A percentile compares a stretch with the other conserved stretches of the same genome.
These are phyloP conservation scores for Backusella psychrophila DNA, from an alignment of 192 early-diverging fungal genomes.

Conservation along the genomic window DNA sequence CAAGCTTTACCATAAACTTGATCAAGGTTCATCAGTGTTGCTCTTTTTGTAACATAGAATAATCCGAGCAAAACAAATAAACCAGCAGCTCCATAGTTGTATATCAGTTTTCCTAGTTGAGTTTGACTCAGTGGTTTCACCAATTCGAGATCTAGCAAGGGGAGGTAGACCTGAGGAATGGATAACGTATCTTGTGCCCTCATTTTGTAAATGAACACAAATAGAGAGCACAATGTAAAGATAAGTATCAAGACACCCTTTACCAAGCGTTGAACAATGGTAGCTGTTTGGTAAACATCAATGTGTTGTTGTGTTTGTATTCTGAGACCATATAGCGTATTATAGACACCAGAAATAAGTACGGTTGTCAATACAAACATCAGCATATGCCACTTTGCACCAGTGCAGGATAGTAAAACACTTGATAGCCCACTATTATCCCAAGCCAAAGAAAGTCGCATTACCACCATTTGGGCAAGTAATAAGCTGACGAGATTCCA, in stretches of 20 bases:
- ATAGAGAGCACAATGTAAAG: background rate
- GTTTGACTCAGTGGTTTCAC: slow-evolving; percentile 14
- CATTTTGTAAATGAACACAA: slow-evolving; percentile 34
- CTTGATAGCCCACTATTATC: slow-evolving; percentile 37
- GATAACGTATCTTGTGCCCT: slow-evolving; percentile 7
- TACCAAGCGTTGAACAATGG: slow-evolving; percentile 9
- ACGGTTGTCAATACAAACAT: background rate
- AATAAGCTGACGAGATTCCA: background rate
- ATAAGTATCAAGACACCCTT: slow-evolving; percentile 2
- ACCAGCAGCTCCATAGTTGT: slow-evolving; percentile 28
- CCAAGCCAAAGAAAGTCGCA: slow-evolving; percentile 44
- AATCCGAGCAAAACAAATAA: slow-evolving; percentile 23
- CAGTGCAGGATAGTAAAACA: background rate
- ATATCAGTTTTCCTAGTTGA: slow-evolving; percentile 31
- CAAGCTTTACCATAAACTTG: background rate
- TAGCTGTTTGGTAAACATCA: slow-evolving; percentile 11
- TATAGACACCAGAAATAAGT: background rate
- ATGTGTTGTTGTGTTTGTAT: background rate
- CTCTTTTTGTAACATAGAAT: slow-evolving; percentile 27
- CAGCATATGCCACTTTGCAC: slow-evolving; percentile 27
- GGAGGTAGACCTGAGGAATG: slow-evolving; percentile 14
- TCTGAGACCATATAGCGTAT: background rate
- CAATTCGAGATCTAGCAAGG: slow-evolving; percentile 8
- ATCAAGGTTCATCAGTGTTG: background rate
- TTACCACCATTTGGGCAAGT: slow-evolving; percentile 29